Base-by-base conservation (phyloP, 2,329 filamentous ascomycete species). In the Botrytis aclada region DNA sequence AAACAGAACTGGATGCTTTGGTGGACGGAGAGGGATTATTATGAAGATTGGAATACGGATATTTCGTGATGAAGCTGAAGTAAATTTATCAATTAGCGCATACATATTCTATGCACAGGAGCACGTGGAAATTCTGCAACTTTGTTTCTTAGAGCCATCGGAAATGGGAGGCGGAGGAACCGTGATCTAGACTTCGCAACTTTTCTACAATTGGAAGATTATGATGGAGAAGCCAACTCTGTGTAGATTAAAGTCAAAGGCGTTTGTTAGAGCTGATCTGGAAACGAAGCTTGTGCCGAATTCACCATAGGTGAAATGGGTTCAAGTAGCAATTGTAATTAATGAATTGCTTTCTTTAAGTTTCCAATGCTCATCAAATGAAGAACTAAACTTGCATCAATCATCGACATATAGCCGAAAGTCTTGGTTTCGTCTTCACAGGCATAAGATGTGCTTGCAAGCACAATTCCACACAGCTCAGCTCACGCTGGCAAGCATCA, bases 121-220 rank as follows among this genome's bases (percentile, higher is more conserved):
- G 16, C 7, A 0, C 2, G 34, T 2, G 8, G n/a, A 0, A 29
- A 3, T 9, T 14, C n/a, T n/a, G 14, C n/a, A 56, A 16, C 14
- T 18, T 56, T 9, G 4, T 18, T 18, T 18, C n/a, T 7, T 56
- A 3, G 18, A 56, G n/a, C 2, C n/a, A 32, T 56, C 14, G 7
- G 18, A 29, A 9, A 56, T 8, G 6, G 18, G 51, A 18, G n/a
- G n/a, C 6, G 6, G 51, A 29, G n/a, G n/a, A 56, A 14, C 14
- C 18, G 16, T 56, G n/a, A 9, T 29, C 3, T 56, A 29, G 25
- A 18, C 7, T 56, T 2, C 18, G n/a, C n/a, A 29, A 18, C 14
- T 29, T 2, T 29, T 39, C 32, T 56, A 56, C 3, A 14, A 22
- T n/a, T 37, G 54, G 34, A 56, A 29, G 16, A 22, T 10, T n/a